These are phyloP conservation scores for Hyparrhenia diplandra DNA, from an alignment of 176 grass and related monocot species.

Conservation along the genomic window DNA sequence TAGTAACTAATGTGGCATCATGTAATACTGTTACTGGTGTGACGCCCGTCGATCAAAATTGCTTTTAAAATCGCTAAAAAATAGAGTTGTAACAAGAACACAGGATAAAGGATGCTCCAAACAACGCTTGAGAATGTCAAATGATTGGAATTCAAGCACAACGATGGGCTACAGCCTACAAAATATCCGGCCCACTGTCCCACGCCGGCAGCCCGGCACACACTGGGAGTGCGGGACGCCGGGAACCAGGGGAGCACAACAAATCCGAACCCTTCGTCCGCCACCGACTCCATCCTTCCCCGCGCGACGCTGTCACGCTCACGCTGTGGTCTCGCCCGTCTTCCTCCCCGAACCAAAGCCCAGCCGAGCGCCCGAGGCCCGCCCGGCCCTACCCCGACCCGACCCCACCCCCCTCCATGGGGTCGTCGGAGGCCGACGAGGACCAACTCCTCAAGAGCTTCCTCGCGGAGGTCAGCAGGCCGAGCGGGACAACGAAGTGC, in stretches of 20 bases:
- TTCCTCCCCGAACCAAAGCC: neutral
- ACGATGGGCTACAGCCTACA: neutral
- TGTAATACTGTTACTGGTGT: no score
- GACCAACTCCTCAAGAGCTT: conserved; percentile 91
- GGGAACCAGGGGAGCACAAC: neutral
- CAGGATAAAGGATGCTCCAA: no score
- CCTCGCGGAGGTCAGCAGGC: conserved; percentile 87
- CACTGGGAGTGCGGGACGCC: no score
- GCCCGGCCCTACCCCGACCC: neutral
- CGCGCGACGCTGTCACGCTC: neutral
- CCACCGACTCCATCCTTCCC: neutral
- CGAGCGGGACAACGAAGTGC: conserved; percentile 91
- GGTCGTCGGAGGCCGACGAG: conserved; percentile 60
- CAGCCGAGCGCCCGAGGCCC: conserved; percentile 1
- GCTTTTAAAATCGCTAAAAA: no score
- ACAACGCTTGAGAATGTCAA: no score
- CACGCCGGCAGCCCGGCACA: neutral
- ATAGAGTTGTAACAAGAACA: no score
- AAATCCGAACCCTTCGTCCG: conserved; percentile 19
- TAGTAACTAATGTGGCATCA: no score
- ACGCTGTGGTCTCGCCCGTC: conserved; percentile 4
- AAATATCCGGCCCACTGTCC: neutral
- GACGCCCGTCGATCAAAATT: no score
- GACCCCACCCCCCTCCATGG: conserved; percentile 14
- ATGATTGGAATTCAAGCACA: neutral